Evolutionary conservation across 768 basidiomycete species (phyloP).

Genomic region (Suillus subluteus): DNA sequence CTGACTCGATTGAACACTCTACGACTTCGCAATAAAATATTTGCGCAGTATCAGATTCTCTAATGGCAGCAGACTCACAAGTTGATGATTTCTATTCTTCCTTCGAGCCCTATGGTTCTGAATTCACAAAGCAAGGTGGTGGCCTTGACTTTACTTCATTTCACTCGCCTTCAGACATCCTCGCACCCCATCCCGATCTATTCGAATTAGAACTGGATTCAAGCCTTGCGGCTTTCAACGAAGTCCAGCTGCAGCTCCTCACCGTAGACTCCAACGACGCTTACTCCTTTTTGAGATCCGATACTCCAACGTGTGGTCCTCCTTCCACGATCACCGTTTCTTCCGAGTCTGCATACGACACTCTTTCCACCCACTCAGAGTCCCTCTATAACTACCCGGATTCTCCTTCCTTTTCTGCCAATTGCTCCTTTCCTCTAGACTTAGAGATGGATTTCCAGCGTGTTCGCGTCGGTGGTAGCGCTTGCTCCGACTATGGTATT

Average conservation of each 20-base stretch:
- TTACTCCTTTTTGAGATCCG: slow-evolving; percentile 65
- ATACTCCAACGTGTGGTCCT: slow-evolving; percentile 68
- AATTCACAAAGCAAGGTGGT: slow-evolving; percentile 44
- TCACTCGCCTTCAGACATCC: slow-evolving; percentile 68
- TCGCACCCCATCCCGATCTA: slow-evolving; percentile 78
- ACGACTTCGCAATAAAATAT: slow-evolving; percentile 15
- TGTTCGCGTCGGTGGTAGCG: slow-evolving; percentile 53
- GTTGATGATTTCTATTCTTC: slow-evolving; percentile 37
- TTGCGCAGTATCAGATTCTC: slow-evolving; percentile 29
- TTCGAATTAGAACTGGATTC: slow-evolving; percentile 85
- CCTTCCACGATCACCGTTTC: slow-evolving; percentile 81
- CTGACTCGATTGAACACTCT: slow-evolving; percentile 16
- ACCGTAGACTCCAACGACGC: slow-evolving; percentile 67
- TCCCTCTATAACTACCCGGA: slow-evolving; percentile 69
- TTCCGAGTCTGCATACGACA: slow-evolving; percentile 76
- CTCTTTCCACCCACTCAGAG: slow-evolving; percentile 68
- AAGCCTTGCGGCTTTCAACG: slow-evolving; percentile 68
- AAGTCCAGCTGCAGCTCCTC: slow-evolving; percentile 61
- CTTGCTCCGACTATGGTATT: slow-evolving; percentile 56
- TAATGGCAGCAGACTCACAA: slow-evolving; percentile 35
- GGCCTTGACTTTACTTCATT: slow-evolving; percentile 71
- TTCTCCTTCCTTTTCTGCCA: slow-evolving; percentile 51
- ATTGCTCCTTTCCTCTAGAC: slow-evolving; percentile 65
- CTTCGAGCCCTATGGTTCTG: slow-evolving; percentile 39
- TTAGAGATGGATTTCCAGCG: slow-evolving; percentile 75